These are phyloP conservation scores for Trichomonas vaginalis DNA, from an alignment of 208 protist genomes.

Conservation along the genomic window DNA sequence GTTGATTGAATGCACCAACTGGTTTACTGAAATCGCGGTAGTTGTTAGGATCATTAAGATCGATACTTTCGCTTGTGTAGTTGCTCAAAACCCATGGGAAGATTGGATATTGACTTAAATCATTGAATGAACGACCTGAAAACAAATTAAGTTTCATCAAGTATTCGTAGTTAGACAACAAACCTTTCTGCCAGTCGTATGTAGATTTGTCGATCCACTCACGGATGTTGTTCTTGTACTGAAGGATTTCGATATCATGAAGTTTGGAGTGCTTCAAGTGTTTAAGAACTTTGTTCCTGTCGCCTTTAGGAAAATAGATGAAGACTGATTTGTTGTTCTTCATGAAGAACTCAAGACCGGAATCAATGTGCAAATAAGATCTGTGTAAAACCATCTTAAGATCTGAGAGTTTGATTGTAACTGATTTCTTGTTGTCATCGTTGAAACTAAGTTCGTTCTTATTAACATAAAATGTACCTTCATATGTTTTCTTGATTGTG, in stretches of 20 bases:
- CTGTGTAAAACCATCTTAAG: background rate
- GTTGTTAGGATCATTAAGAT: background rate
- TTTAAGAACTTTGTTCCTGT: background rate
- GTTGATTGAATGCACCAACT: background rate
- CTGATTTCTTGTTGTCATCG: background rate
- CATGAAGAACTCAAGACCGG: background rate
- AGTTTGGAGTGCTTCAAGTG: background rate
- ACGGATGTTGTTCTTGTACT: background rate
- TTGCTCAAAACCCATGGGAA: conserved; percentile 41
- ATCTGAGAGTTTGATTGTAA: background rate
- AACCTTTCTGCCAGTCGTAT: background rate
- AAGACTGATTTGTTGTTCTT: background rate
- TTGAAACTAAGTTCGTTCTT: background rate
- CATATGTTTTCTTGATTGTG: background rate
- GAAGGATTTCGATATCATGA: background rate
- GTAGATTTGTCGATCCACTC: background rate
- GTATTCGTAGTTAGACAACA: background rate
- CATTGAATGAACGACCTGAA: background rate
- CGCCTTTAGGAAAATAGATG: background rate
- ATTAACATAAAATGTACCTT: background rate
- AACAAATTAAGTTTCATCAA: background rate
- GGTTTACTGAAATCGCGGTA: conserved; percentile 16
- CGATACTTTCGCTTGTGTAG: conserved; percentile 19
- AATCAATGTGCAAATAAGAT: conserved; percentile 1
- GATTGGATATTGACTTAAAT: conserved; percentile 11